These are phyloP conservation scores for Pinus albicaulis DNA, from an alignment of 75 land plant species.

Conservation along the genomic window DNA sequence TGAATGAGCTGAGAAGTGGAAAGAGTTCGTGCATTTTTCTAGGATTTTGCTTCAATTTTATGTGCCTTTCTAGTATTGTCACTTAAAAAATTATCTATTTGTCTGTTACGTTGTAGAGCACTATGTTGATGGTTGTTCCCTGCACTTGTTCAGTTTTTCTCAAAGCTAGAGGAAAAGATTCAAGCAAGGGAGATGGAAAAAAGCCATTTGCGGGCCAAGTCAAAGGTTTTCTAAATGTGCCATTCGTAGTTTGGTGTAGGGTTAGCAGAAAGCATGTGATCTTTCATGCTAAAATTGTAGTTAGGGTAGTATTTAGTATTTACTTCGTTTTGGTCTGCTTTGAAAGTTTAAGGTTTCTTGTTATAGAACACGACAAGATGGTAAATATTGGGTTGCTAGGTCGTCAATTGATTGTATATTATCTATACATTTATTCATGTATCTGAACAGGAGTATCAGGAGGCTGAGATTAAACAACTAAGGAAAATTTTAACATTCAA, in stretches of 20 bases:
- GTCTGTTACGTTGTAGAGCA: not conserved
- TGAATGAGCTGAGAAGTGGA: slow-evolving; percentile 73
- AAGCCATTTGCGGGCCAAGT: slow-evolving; percentile 41
- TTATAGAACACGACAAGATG: not conserved
- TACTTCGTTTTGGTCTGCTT: not conserved
- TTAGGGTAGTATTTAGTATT: not conserved
- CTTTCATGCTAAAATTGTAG: not conserved
- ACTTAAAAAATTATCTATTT: not conserved
- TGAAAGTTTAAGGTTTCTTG: not conserved
- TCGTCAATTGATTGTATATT: not conserved
- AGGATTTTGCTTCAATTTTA: not conserved
- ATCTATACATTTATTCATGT: not conserved
- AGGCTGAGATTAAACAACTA: slow-evolving; percentile 49
- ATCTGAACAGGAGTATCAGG: slow-evolving; percentile 30
- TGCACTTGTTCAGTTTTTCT: slow-evolving; percentile 30
- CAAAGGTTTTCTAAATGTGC: slow-evolving; percentile 27
- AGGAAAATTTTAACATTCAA: slow-evolving; percentile 53
- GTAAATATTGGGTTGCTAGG: not conserved
- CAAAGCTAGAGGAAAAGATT: slow-evolving; percentile 49
- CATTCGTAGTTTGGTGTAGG: not conserved
- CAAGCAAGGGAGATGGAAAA: slow-evolving; percentile 50
- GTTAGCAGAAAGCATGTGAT: not conserved
- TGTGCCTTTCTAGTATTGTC: not conserved
- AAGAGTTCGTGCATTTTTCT: slow-evolving; percentile 42
- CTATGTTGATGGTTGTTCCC: slow-evolving; percentile 5